These are phyloP conservation scores for Tetrapisispora taiwanensis DNA, from an alignment of 805 yeast species.

Conservation along the genomic window DNA sequence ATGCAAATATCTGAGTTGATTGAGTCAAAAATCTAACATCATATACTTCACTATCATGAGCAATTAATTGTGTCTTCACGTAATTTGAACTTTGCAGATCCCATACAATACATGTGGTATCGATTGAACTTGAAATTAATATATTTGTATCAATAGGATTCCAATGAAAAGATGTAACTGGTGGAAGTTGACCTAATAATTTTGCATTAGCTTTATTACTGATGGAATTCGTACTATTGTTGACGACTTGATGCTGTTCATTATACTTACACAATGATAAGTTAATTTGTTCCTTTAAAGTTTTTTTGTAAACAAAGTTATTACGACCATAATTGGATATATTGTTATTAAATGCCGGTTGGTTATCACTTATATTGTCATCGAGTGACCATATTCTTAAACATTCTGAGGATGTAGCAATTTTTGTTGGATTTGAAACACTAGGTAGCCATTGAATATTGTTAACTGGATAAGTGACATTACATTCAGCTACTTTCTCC, in stretches of 20 bases:
- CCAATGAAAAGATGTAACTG: slow-evolving; percentile 94
- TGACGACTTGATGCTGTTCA: slow-evolving; percentile 28
- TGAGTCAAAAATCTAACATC: slow-evolving; percentile 80
- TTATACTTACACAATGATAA: slow-evolving; percentile 35
- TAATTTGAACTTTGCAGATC: slow-evolving; percentile 42
- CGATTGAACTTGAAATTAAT: slow-evolving; percentile 78
- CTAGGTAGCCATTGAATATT: slow-evolving; percentile 28
- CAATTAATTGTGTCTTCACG: slow-evolving; percentile 88
- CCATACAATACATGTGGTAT: slow-evolving; percentile 97
- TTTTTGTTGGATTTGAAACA: slow-evolving; percentile 18
- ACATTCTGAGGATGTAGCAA: slow-evolving; percentile 30
- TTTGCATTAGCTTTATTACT: background rate
- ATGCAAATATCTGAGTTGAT: slow-evolving; percentile 64
- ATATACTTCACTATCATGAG: slow-evolving; percentile 91
- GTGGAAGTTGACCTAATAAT: slow-evolving; percentile 46
- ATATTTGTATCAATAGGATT: slow-evolving; percentile 56
- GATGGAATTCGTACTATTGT: slow-evolving; percentile 21
- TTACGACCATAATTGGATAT: background rate
- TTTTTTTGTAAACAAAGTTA: slow-evolving; percentile 4
- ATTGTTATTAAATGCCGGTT: background rate
- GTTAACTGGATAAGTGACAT: slow-evolving; percentile 26
- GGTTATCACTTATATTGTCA: slow-evolving; percentile 11
- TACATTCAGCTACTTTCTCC: slow-evolving; percentile 40
- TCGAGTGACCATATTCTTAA: slow-evolving; percentile 25
- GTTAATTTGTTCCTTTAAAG: slow-evolving; percentile 33